phyloP scores from a whole-genome alignment of 225 moss, liverwort and hornwort genomes.

The Neckera pumila region DNA sequence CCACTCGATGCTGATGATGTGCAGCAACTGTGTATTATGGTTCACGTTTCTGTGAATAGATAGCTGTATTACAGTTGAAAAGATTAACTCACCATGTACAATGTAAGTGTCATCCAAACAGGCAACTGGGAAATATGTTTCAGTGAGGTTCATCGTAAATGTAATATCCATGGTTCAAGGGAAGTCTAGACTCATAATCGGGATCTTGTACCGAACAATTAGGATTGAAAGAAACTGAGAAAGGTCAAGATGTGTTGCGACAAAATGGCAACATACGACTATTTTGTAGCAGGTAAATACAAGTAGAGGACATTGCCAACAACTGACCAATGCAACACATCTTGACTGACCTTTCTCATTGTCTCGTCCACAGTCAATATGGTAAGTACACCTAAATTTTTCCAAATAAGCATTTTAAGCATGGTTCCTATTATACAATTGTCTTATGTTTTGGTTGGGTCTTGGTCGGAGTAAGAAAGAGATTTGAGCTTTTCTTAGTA shows the following conservation, averaged over 20 bases:
- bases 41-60: not conserved
- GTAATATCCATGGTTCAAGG: not conserved
- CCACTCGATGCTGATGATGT: conserved; percentile 47
- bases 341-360: not conserved
- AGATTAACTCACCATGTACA: not conserved
- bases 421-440: too few relatives aligned
- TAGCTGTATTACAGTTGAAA: not conserved
- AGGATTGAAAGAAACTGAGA: not conserved
- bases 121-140: not conserved
- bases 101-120: not conserved
- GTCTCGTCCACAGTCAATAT: not conserved
- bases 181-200: not conserved
- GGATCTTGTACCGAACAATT: too few relatives aligned
- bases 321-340: not conserved
- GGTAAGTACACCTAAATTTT: too few relatives aligned
- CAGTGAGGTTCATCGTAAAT: not conserved
- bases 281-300: not conserved
- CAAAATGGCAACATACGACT: not conserved
- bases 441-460: too few relatives aligned
- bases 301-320: not conserved
- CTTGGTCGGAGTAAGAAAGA: too few relatives aligned
- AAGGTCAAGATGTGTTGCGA: not conserved
- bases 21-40: not conserved
- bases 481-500: too few relatives aligned
- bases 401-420: too few relatives aligned